These are phyloP conservation scores for Polymyxa betae DNA, from an alignment of 208 protist species.

Conservation along the genomic window DNA sequence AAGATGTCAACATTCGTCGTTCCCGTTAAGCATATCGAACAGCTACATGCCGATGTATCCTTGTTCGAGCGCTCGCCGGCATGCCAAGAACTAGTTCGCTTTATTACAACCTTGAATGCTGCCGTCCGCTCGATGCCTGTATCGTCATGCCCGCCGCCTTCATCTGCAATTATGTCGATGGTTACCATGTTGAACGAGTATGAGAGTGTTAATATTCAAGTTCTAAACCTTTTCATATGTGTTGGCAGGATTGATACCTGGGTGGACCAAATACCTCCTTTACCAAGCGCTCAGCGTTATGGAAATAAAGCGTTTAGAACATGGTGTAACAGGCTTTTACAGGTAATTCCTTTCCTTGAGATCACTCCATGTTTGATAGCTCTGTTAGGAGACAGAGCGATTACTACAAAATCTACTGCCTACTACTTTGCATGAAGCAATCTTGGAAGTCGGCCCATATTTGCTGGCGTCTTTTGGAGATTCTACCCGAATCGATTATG, in stretches of 20 bases:
- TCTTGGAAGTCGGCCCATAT: slow-evolving; percentile 85
- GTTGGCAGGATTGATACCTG: neutral
- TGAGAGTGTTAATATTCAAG: neutral
- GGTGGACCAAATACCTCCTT: slow-evolving; percentile 63
- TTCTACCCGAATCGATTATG: slow-evolving; percentile 93
- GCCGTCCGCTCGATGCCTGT: neutral
- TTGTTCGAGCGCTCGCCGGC: neutral
- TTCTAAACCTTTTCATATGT: too few species aligned
- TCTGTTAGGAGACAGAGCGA: neutral
- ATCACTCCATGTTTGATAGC: neutral
- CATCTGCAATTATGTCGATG: neutral
- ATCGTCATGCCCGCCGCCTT: neutral
- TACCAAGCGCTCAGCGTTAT: slow-evolving; percentile 60
- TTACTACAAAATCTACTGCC: neutral
- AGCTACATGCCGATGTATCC: neutral
- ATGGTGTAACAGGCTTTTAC: slow-evolving; percentile 24
- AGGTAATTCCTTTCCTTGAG: neutral
- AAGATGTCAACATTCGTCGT: too few species aligned
- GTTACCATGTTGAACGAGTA: slow-evolving; percentile 18
- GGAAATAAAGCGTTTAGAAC: slow-evolving; percentile 66
- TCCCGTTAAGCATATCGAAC: neutral
- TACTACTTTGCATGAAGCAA: neutral
- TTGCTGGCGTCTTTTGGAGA: slow-evolving; percentile 90
- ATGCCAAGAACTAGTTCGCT: neutral
- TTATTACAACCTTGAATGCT: slow-evolving; percentile 8